These are phyloP conservation scores for Daldinia bambusicola DNA, from an alignment of 495 filamentous ascomycete species.

Conservation along the genomic window DNA sequence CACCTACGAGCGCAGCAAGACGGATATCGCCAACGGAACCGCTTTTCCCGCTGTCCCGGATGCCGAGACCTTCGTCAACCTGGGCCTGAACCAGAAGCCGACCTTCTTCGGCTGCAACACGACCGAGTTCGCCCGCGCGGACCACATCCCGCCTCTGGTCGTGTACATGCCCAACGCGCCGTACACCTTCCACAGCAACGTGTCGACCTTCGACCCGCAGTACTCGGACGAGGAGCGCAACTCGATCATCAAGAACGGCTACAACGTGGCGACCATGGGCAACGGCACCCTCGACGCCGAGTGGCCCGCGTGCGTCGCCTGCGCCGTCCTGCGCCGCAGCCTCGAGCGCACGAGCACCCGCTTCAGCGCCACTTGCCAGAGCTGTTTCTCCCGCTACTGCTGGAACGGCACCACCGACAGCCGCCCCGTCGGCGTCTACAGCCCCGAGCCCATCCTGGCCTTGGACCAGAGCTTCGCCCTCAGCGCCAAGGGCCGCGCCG, in stretches of 20 bases:
- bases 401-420: constrained; percentile 79
- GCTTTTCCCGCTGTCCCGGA: constrained; percentile 86
- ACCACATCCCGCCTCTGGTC: constrained; percentile 70
- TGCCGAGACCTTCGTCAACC: constrained; percentile 85
- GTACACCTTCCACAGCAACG: constrained; percentile 76
- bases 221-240: constrained; percentile 75
- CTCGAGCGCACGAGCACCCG: constrained; percentile 71
- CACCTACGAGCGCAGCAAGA: constrained; percentile 79
- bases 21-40: constrained; percentile 78
- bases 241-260: constrained; percentile 83
- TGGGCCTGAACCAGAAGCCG: constrained; percentile 82
- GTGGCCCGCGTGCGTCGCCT: constrained; percentile 86
- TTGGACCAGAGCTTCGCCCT: constrained; percentile 14
- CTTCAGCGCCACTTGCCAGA: constrained; percentile 72
- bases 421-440: constrained; percentile 48
- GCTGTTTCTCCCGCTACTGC: constrained; percentile 86
- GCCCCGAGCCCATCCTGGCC: constrained; percentile 43
- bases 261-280: constrained; percentile 80
- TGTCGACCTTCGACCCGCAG: constrained; percentile 72
- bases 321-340: constrained; percentile 83
- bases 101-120: constrained; percentile 94
- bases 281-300: constrained; percentile 76
- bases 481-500: constrained; percentile 4
- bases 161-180: constrained; percentile 93
- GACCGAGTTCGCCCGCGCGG: constrained; percentile 67